Conservation (phyloP, 2,329 filamentous ascomycete genomes). For the Neophaeococcomyces mojaviensis region DNA sequence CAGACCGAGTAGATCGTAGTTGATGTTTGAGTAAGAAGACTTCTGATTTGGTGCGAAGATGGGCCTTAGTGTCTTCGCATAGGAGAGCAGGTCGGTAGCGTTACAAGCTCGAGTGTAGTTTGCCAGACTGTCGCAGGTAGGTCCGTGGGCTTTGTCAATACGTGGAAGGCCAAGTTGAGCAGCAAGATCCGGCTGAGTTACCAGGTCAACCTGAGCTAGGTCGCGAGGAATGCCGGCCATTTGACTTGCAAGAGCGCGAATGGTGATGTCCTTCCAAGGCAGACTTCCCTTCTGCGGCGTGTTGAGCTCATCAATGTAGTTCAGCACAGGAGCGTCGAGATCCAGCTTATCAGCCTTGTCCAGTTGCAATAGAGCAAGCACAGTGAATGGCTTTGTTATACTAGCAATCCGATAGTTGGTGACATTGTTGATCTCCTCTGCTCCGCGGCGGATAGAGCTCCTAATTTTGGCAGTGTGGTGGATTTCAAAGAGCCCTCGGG, state of each 20-base stretch:
- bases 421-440: conserved; percentile 15
- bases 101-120: conserved; percentile 4
- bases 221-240: conserved; percentile 25
- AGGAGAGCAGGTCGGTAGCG: background rate
- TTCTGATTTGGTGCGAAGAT: conserved; percentile 24
- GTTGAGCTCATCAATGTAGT: conserved; percentile 18
- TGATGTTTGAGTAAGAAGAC: conserved; percentile 25
- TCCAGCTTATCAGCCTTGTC: conserved; percentile 23
- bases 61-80: conserved; percentile 8
- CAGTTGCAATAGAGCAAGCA: conserved; percentile 24
- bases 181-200: conserved; percentile 9
- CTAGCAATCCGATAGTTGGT: conserved; percentile 25
- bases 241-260: conserved; percentile 24
- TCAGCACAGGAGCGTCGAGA: conserved; percentile 23
- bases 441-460: conserved; percentile 15
- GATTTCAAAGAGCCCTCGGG: conserved; percentile 12
- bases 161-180: conserved; percentile 15
- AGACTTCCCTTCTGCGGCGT: conserved; percentile 10
- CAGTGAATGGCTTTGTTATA: conserved; percentile 26
- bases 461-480: conserved; percentile 19
- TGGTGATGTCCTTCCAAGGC: conserved; percentile 24
- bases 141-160: background rate
- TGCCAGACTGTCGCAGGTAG: conserved; percentile 1
- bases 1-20: conserved; percentile 25
- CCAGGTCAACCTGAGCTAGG: conserved; percentile 17